phyloP scores from a whole-genome alignment of 2,329 filamentous ascomycete species.

The Ophiostoma sp. region DNA sequence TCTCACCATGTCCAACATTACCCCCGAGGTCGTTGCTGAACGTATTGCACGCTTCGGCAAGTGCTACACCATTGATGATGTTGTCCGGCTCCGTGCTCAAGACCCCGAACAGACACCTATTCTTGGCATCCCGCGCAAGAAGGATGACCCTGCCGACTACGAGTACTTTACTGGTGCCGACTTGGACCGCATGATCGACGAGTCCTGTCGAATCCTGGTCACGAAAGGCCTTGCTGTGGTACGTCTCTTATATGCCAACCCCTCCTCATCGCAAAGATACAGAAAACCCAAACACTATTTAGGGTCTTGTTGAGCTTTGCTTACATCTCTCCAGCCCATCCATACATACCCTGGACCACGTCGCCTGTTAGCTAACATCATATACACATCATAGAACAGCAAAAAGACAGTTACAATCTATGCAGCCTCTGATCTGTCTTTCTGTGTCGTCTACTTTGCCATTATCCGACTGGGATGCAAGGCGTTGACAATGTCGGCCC shows the following conservation, averaged over 20 bases:
- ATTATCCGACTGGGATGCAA: slow-evolving; percentile 41
- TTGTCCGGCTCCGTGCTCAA: slow-evolving; percentile 37
- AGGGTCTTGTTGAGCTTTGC: background rate
- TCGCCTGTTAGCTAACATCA: background rate
- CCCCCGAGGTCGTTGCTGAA: slow-evolving; percentile 29
- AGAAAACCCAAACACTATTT: background rate
- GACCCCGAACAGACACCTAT: slow-evolving; percentile 39
- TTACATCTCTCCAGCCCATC: background rate
- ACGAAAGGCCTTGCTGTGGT: slow-evolving; percentile 31
- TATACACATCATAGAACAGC: slow-evolving; percentile 26
- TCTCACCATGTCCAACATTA: slow-evolving; percentile 30
- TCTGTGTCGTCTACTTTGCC: slow-evolving; percentile 41
- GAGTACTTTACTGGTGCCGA: slow-evolving; percentile 39
- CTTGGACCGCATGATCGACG: slow-evolving; percentile 39
- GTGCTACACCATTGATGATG: slow-evolving; percentile 39
- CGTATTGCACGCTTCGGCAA: slow-evolving; percentile 35
- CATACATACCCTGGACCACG: background rate
- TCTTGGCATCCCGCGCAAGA: slow-evolving; percentile 37
- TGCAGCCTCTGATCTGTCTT: slow-evolving; percentile 38
- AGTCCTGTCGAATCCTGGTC: slow-evolving; percentile 33
- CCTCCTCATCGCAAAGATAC: background rate
- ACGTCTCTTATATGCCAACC: background rate
- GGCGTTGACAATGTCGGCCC: slow-evolving; percentile 40
- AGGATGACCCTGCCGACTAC: slow-evolving; percentile 34
- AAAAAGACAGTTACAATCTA: slow-evolving; percentile 37